A percentile compares a stretch with the other conserved stretches of the same genome.
These are phyloP conservation scores for Amanita subjunquillea DNA, from an alignment of 768 basidiomycete genomes.

Conservation along the genomic window DNA sequence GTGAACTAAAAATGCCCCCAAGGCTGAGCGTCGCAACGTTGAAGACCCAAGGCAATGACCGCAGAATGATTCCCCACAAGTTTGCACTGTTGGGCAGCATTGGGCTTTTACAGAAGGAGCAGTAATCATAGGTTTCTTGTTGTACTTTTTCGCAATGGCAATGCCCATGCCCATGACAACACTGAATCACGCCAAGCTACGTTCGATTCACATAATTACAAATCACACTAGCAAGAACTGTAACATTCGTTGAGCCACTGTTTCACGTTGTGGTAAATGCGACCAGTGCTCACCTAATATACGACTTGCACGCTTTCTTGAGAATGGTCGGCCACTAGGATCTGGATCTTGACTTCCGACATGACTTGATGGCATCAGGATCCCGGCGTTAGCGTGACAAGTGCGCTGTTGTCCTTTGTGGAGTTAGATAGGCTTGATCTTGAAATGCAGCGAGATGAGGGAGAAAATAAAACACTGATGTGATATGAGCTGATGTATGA, in stretches of 20 bases:
- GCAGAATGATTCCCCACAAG: too few species aligned
- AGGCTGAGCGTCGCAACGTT: too few species aligned
- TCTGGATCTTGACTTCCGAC: background rate
- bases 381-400: too few species aligned
- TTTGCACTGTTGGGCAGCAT: too few species aligned
- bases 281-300: constrained; percentile 17
- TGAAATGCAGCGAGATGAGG: constrained; percentile 97
- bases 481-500: background rate
- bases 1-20: too few species aligned
- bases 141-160: too few species aligned
- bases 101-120: too few species aligned
- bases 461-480: constrained; percentile 93
- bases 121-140: too few species aligned
- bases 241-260: background rate
- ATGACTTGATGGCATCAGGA: background rate
- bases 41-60: too few species aligned
- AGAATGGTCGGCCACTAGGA: constrained; percentile 11
- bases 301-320: constrained; percentile 34
- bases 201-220: background rate
- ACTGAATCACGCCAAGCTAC: background rate
- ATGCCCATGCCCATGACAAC: too few species aligned
- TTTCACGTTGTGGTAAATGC: background rate
- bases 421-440: constrained; percentile 93
- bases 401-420: background rate
- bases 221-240: background rate